Percentiles rank a stretch among this genome's conserved stretches.
Conservation (phyloP, 345 rosid species). For the Populus alba region DNA sequence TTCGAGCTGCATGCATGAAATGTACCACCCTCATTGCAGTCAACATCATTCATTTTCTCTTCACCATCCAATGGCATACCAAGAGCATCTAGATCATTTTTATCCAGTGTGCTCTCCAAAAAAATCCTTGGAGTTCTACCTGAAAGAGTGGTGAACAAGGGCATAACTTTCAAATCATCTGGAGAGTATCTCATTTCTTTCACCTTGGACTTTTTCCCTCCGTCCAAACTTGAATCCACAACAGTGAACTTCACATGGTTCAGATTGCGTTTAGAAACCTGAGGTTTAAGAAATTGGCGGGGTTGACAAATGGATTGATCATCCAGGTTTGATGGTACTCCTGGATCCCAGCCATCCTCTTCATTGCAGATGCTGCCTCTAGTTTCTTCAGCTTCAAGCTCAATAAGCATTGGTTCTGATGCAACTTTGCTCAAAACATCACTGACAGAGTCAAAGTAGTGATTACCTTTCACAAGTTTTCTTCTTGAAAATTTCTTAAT, state of each 20-base stretch:
- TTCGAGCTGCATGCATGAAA: slow-evolving; percentile 14
- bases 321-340: slow-evolving; percentile 42
- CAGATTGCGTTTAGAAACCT: slow-evolving; percentile 38
- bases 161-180: slow-evolving; percentile 26
- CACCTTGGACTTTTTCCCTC: slow-evolving; percentile 45
- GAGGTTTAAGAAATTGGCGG: slow-evolving; percentile 59
- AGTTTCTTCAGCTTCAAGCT: slow-evolving; percentile 50
- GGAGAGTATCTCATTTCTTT: slow-evolving; percentile 44
- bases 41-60: slow-evolving; percentile 16
- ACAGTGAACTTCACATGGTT: slow-evolving; percentile 48
- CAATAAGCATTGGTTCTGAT: slow-evolving; percentile 62
- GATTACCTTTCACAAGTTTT: slow-evolving; percentile 59
- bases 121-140: slow-evolving; percentile 23
- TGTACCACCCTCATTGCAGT: slow-evolving; percentile 8
- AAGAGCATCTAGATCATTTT: slow-evolving; percentile 24
- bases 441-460: slow-evolving; percentile 68
- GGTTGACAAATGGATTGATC: slow-evolving; percentile 33
- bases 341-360: slow-evolving; percentile 28
- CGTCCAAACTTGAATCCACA: slow-evolving; percentile 55
- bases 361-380: slow-evolving; percentile 23
- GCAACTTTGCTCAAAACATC: slow-evolving; percentile 67
- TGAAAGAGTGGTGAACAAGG: slow-evolving; percentile 27
- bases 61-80: slow-evolving; percentile 24
- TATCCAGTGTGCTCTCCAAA: slow-evolving; percentile 19
- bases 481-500: slow-evolving; percentile 63